phyloP scores from a whole-genome alignment of 2,329 filamentous ascomycete species.

The Helotiales sp. region DNA sequence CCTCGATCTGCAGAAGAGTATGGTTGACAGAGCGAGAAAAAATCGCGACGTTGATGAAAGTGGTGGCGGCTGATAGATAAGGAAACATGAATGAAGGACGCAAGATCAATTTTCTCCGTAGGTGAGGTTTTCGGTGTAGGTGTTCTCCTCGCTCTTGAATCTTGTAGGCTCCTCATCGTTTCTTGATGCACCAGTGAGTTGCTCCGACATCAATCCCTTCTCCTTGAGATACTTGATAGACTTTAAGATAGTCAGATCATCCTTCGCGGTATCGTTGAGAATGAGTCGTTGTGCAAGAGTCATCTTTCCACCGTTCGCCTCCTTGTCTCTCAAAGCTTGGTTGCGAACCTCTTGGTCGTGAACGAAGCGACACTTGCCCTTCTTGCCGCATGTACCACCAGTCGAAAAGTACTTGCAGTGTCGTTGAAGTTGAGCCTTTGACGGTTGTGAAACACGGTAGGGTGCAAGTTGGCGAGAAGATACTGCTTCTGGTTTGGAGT shows the following conservation, averaged over 20 bases:
- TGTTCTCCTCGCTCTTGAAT: conserved; percentile 37
- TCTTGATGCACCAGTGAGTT: conserved; percentile 36
- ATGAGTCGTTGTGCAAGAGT: conserved; percentile 69
- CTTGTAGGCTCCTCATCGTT: conserved; percentile 34
- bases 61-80: neutral
- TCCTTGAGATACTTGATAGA: conserved; percentile 69
- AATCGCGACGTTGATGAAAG: neutral
- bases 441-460: conserved; percentile 49
- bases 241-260: conserved; percentile 68
- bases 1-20: neutral
- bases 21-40: neutral
- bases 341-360: conserved; percentile 68
- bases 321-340: conserved; percentile 66
- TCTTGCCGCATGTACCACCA: conserved; percentile 71
- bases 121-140: conserved; percentile 36
- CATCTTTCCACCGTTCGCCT: conserved; percentile 67
- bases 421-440: conserved; percentile 64
- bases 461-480: conserved; percentile 51
- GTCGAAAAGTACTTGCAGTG: conserved; percentile 76
- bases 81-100: neutral
- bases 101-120: conserved; percentile 36
- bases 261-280: conserved; percentile 71
- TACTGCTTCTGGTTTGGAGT: conserved; percentile 63
- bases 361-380: conserved; percentile 76
- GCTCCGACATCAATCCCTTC: conserved; percentile 44